phyloP scores from a whole-genome alignment of 805 yeast species.

The Hanseniaspora hatyaiensis region DNA sequence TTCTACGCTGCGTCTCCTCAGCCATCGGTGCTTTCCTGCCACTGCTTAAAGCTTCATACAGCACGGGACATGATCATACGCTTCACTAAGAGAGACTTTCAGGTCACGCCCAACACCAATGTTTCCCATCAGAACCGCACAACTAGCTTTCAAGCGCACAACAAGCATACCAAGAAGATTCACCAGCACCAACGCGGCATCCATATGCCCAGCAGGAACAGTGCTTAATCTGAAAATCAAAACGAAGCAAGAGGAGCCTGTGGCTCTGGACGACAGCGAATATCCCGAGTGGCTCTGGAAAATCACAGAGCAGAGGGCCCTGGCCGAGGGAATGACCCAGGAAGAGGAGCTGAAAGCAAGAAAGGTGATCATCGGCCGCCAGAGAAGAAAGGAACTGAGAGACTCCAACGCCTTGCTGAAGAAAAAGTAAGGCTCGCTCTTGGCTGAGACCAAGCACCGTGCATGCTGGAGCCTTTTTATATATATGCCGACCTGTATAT shows the following conservation, averaged over 20 bases:
- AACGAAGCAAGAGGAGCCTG: constrained; percentile 75
- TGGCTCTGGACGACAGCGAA: constrained; percentile 75
- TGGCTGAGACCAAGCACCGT: no score
- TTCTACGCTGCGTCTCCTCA: no score
- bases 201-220: constrained; percentile 62
- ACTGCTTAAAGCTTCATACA: no score
- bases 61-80: no score
- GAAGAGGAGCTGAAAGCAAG: constrained; percentile 55
- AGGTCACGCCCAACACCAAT: no score
- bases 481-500: background rate
- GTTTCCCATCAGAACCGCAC: background rate
- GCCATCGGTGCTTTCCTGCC: no score
- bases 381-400: constrained; percentile 7
- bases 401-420: constrained; percentile 4
- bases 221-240: constrained; percentile 57
- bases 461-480: no score
- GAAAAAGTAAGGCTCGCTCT: background rate
- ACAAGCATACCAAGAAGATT: background rate
- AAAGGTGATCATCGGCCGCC: constrained; percentile 37
- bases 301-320: constrained; percentile 56
- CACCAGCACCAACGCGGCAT: constrained; percentile 20
- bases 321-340: constrained; percentile 45
- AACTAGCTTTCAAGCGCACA: background rate
- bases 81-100: no score
- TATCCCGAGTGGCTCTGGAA: constrained; percentile 96